phyloP scores from a whole-genome alignment of 805 yeast genomes.

The Lipomyces japonicus region DNA sequence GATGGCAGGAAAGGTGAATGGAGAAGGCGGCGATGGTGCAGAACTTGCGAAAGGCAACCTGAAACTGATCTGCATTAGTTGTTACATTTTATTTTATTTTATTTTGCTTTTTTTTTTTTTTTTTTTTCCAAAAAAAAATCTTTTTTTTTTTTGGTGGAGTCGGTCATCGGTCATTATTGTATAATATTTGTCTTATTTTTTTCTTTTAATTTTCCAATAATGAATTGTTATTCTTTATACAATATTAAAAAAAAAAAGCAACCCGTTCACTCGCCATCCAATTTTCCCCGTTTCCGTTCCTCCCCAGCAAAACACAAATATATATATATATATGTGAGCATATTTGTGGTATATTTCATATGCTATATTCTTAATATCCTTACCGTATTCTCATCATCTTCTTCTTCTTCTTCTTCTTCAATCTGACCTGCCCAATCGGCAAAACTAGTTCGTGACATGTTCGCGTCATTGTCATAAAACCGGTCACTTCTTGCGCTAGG shows the following conservation, averaged over 20 bases:
- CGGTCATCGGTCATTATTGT: no score
- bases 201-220: not conserved
- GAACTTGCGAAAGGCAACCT: conserved; percentile 35
- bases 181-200: not conserved
- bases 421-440: conserved; percentile 2
- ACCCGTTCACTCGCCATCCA: not conserved
- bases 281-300: no score
- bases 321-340: not conserved
- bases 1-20: conserved; percentile 38
- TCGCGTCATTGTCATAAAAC: not conserved
- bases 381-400: conserved; percentile 3
- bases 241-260: not conserved
- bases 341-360: conserved; percentile 3
- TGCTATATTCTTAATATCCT: not conserved
- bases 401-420: conserved; percentile 5
- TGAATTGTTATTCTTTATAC: not conserved
- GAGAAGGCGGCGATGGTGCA: conserved; percentile 42
- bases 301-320: not conserved
- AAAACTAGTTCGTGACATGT: conserved; percentile 3
- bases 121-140: not conserved
- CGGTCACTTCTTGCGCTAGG: not conserved
- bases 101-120: not conserved
- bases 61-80: not conserved
- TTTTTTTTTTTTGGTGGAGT: no score
- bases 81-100: not conserved